phyloP scores from a whole-genome alignment of 1,139 yeast species.

The Blastobotrys illinoisensis region DNA sequence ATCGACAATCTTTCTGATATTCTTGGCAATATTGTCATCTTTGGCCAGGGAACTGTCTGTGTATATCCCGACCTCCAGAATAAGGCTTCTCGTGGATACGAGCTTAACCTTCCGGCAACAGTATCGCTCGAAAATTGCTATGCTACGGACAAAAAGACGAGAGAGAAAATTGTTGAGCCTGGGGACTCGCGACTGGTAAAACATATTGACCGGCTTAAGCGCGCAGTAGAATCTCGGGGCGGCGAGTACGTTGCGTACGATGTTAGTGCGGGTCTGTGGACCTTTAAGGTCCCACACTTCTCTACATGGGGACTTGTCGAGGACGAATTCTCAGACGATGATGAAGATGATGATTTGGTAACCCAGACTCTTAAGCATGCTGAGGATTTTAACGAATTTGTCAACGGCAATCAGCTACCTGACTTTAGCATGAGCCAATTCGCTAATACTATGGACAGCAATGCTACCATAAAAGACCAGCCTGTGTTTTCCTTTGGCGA shows the following conservation, averaged over 20 bases:
- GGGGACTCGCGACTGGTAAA: constrained; percentile 40
- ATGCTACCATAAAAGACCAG: background rate
- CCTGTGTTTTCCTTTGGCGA: background rate
- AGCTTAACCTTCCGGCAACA: constrained; percentile 79
- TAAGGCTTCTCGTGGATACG: constrained; percentile 66
- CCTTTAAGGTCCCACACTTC: constrained; percentile 82
- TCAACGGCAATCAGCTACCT: background rate
- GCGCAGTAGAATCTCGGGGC: constrained; percentile 50
- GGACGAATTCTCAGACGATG: constrained; percentile 45
- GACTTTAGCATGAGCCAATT: background rate
- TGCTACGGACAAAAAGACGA: constrained; percentile 24
- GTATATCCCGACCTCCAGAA: constrained; percentile 52
- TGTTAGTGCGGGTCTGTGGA: constrained; percentile 71
- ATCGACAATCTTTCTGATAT: constrained; percentile 41
- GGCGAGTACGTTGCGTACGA: constrained; percentile 78
- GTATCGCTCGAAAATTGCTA: constrained; percentile 65
- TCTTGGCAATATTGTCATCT: constrained; percentile 55
- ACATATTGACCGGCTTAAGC: constrained; percentile 41
- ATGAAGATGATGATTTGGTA: constrained; percentile 36
- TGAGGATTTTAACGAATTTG: background rate
- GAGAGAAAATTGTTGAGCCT: constrained; percentile 37
- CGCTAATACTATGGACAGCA: background rate
- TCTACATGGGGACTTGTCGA: constrained; percentile 89
- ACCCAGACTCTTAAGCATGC: constrained; percentile 2
- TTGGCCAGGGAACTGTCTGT: constrained; percentile 52